A percentile compares a stretch with the other conserved stretches of the same genome.
phyloP scores from a whole-genome alignment of 441 rosid species.

The Erysimum cheiri region DNA sequence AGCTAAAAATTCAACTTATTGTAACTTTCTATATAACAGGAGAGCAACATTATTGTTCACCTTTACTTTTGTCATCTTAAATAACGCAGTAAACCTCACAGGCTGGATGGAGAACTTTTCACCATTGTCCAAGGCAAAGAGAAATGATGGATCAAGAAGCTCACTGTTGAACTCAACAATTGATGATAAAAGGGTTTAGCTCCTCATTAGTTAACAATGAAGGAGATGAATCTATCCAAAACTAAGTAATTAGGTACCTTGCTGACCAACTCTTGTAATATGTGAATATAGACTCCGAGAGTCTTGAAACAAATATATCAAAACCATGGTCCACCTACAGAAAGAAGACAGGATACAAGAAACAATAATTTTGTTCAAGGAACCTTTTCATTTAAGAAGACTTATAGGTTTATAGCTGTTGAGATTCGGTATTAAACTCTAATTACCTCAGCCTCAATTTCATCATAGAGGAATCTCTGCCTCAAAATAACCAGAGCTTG shows the following conservation, averaged over 20 bases:
- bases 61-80: constrained; percentile 97
- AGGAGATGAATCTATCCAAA: constrained; percentile 23
- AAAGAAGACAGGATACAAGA: constrained; percentile 40
- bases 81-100: constrained; percentile 83
- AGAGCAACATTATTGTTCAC: constrained; percentile 48
- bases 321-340: constrained; percentile 97
- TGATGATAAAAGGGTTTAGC: constrained; percentile 40
- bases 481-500: constrained; percentile 90
- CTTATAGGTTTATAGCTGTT: constrained; percentile 15
- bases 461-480: constrained; percentile 99
- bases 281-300: constrained; percentile 85
- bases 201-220: constrained; percentile 30
- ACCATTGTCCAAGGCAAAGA: constrained; percentile 94
- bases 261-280: constrained; percentile 99
- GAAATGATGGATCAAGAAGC: constrained; percentile 97
- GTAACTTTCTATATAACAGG: constrained; percentile 2
- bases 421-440: constrained; percentile 26
- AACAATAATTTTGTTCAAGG: constrained; percentile 14
- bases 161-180: constrained; percentile 61
- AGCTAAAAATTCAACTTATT: constrained; percentile 1
- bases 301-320: constrained; percentile 90
- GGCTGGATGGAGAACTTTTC: constrained; percentile 92
- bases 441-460: constrained; percentile 98
- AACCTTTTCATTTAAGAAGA: constrained; percentile 7
- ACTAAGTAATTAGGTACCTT: constrained; percentile 59